Evolutionary conservation across 1,284 basidiomycete genomes (phyloP).

Genomic region (Mycosarcoma mackinlayi): DNA sequence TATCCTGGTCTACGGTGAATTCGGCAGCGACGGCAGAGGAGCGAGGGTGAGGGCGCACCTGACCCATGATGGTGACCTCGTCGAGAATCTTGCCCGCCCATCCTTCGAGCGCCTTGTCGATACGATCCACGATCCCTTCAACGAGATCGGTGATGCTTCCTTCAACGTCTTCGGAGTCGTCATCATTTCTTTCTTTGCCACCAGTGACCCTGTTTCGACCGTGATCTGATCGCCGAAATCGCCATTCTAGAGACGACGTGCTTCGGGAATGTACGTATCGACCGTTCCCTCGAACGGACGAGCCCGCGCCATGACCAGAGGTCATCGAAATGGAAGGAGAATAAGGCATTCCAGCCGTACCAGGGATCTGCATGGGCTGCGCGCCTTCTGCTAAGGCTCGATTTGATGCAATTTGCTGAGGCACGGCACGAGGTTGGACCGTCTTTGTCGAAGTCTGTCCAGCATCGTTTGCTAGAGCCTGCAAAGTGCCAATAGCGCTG

Average conservation of each 20-base stretch:
- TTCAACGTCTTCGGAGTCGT: constrained; percentile 31
- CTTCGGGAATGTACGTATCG: constrained; percentile 13
- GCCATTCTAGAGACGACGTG: constrained; percentile 26
- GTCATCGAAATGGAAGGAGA: constrained; percentile 17
- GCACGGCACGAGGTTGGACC: constrained; percentile 4
- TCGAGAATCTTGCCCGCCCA: constrained; percentile 64
- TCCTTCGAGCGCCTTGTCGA: constrained; percentile 57
- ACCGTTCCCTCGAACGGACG: constrained; percentile 14
- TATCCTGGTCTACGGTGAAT: constrained; percentile 19
- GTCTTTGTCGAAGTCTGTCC: constrained; percentile 19
- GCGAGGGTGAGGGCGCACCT: constrained; percentile 48
- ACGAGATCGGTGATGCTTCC: constrained; percentile 55
- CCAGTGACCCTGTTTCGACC: background rate
- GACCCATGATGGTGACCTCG: constrained; percentile 63
- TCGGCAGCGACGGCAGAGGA: constrained; percentile 1
- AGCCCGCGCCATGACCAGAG: constrained; percentile 11
- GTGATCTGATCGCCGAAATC: constrained; percentile 5
- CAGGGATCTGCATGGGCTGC: constrained; percentile 30
- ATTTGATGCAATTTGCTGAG: background rate
- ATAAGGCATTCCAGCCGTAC: constrained; percentile 15
- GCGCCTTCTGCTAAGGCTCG: constrained; percentile 12
- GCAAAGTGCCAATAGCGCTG: background rate
- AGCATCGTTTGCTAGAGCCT: background rate
- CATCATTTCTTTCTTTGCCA: background rate
- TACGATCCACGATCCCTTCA: constrained; percentile 57